A percentile compares a stretch with the other conserved stretches of the same genome.
Conservation (phyloP, 306 rosid species). For the Cicer pinnatifidum region DNA sequence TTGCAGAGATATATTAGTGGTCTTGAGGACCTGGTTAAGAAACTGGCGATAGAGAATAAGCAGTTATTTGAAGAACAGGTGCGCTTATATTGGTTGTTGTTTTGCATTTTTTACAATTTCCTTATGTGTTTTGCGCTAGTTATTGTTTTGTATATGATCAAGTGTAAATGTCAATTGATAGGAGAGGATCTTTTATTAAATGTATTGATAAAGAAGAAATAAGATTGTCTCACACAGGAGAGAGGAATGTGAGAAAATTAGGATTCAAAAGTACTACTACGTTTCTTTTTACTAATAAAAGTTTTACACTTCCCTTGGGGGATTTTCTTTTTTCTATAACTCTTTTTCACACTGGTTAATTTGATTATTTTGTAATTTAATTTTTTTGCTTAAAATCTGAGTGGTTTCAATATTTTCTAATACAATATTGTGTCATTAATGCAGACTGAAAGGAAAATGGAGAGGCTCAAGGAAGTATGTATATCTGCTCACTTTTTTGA, state of each 20-base stretch:
- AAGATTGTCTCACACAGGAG: too few species aligned
- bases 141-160: not conserved
- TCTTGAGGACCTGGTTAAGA: slow-evolving; percentile 74
- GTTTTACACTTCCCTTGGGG: not conserved
- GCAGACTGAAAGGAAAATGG: slow-evolving; percentile 69
- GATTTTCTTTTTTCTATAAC: not conserved
- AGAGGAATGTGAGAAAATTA: not conserved
- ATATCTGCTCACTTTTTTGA: slow-evolving; percentile 15
- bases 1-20: slow-evolving; percentile 56
- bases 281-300: not conserved
- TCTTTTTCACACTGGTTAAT: not conserved
- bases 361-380: not conserved
- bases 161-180: not conserved
- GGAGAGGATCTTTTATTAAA: not conserved
- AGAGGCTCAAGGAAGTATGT: slow-evolving; percentile 67
- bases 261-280: not conserved
- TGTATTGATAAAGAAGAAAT: too few species aligned
- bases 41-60: slow-evolving; percentile 77
- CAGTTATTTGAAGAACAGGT: slow-evolving; percentile 69
- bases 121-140: not conserved
- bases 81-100: not conserved
- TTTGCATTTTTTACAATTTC: not conserved
- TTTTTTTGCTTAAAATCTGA: slow-evolving; percentile 39
- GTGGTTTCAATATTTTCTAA: slow-evolving; percentile 41
- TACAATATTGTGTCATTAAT: slow-evolving; percentile 42